Evolutionary conservation across 1,139 yeast genomes (phyloP).

Genomic region (Debaryomycetaceae sp.): DNA sequence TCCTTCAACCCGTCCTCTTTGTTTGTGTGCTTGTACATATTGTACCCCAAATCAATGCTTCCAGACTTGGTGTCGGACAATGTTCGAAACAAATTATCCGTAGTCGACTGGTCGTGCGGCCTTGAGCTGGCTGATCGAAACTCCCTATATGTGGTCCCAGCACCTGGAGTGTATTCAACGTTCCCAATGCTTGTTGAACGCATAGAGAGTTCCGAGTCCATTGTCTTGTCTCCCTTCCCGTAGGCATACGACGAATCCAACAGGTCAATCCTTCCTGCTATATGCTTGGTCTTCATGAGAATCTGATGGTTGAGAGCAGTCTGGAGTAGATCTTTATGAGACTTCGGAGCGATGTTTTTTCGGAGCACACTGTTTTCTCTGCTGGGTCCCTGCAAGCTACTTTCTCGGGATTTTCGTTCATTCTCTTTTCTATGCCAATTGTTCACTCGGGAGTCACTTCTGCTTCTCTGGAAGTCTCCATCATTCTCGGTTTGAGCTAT

Average conservation of each 20-base stretch:
- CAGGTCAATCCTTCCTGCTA: not conserved
- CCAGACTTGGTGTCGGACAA: slow-evolving; percentile 6
- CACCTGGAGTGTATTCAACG: not conserved
- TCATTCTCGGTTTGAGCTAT: not conserved
- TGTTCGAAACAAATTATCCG: slow-evolving; percentile 17
- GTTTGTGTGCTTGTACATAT: not conserved
- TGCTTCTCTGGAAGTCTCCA: not conserved
- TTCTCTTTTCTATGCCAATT: not conserved
- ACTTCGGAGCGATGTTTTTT: not conserved
- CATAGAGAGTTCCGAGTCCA: not conserved
- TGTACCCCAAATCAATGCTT: not conserved
- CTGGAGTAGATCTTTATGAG: slow-evolving; percentile 7
- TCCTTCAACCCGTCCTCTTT: not conserved
- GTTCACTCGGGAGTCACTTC: not conserved
- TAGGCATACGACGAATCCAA: not conserved
- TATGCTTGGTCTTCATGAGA: not conserved
- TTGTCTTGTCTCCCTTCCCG: not conserved
- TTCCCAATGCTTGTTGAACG: not conserved
- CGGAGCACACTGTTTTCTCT: not conserved
- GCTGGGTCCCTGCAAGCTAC: not conserved
- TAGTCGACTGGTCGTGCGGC: slow-evolving; percentile 4
- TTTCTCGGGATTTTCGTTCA: not conserved
- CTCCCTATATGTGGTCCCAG: not conserved
- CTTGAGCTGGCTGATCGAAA: slow-evolving; percentile 5
- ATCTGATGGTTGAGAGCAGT: slow-evolving; percentile 8